Evolutionary conservation across 2,329 filamentous ascomycete species (phyloP), one percentile per base, ranked within the genome.

Genomic region (Alternaria gaisen): DNA sequence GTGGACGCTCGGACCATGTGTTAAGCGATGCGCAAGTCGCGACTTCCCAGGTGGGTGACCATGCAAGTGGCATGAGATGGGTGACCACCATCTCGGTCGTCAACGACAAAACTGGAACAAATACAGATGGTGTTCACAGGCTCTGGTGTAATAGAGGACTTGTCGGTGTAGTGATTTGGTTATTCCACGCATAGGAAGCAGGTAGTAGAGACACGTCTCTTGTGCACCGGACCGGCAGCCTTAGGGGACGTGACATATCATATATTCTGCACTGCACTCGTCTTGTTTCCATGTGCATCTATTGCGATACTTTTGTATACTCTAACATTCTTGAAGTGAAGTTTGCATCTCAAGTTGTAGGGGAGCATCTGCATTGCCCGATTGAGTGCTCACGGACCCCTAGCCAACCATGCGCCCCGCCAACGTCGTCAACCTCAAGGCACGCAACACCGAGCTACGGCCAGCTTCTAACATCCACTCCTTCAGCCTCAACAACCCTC

Each of bases 391-490:
- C 70, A 74, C 70, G 62, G 67, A 58, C 54, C 60, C 52, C 60
- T 53, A 57, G 51, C 57, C 60, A 60, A 61, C 68, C 70, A 69
- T 47, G 53, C 64, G 55, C 66, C 66, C 67, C 66, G 61, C 67
- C 68, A 72, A 72, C 74, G 68, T 74, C 73, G 72, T 72, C 72
- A 65, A 67, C 65, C 59, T 63, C 64, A 11, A 66, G 65, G 59
- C 63, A 65, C 56, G 56, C 51, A 58, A 41, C 61, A 53, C 58
- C 44, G 55, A 62, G 47, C 62, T 58, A 47, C 64, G 28, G 57
- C 53, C 61, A 62, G 62, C 66, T 64, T 58, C 42, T 44, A 46
- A 53, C 64, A 61, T 56, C 60, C 54, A 48, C 53, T 32, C 41
- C 36, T 41, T 56, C 54, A 42, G 55, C 55, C 53, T 42, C 60